Evolutionary conservation across 164 flowering plant species (phyloP), one percentile per base, ranked within the genome.

Genomic region (Stephania cephalantha): DNA sequence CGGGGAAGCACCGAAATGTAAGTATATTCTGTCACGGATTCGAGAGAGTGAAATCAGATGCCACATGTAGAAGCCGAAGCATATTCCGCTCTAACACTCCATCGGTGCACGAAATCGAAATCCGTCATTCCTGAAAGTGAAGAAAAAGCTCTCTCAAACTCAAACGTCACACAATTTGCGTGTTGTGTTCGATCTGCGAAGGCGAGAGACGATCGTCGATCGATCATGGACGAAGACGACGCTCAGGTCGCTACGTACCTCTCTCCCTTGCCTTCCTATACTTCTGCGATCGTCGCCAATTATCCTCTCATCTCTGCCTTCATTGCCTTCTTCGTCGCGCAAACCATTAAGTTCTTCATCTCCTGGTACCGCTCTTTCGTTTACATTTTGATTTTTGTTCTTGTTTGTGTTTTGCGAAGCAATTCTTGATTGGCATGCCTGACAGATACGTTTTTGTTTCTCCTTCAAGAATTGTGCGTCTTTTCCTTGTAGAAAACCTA

Each of bases 301-400:
- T 88, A 76, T 65, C 90, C 97, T 71, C 88, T 91, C 64, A 25
- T 89, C 70, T 85, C 88, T 29, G 90, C 97, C 69, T 67, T 90
- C 29, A 35, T 85, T 0, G 86, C 91, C 42, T 91, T 91, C 81
- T 71, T 85, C 45, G 48, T 91, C 63, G 91, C 94, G 6, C 94
- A 91, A 77, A 82, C 80, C 71, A 76, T 77, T 84, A 91, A 91
- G 83, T 77, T 89, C 87, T 83, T 91, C 86, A 85, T 85, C 73
- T 13, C 87, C 84, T 85, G 94, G 97, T 91, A 90, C 35, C 15
- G 70, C 18, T 64, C 74, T 76, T 61, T 72, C 69, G 70, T 42
- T 53, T 53, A 12, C 18, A 12, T 53, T 53, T n/a, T 61, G 20
- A 61, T 61, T 15, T 58, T 61, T 18, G 20, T 9, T 61, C 29